Base-by-base conservation (phyloP, 768 basidiomycete genomes). In the Mycena galopus region DNA sequence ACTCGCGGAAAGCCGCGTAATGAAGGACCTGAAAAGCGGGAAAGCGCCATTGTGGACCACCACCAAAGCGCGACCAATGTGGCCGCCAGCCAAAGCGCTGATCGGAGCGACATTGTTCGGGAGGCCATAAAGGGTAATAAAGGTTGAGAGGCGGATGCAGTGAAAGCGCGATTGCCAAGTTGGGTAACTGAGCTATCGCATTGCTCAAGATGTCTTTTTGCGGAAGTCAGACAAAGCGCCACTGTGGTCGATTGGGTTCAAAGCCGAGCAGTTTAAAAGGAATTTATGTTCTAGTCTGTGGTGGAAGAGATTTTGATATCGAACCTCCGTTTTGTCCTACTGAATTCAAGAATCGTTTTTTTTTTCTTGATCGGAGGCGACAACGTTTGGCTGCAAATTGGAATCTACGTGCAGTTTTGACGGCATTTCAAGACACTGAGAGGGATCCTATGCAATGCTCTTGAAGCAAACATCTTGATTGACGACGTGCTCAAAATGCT, bases 31-130 rank as follows among this genome's bases (percentile, higher is more conserved):
- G 63, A 14, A n/a, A 32, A 65, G 44, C 23, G 56, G 64, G 50
- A 60, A 65, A 71, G 69, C 57, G n/a, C 56, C 69, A 60, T 71
- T 71, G 69, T 71, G 2, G 19, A 29, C 19, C 53, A 47, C 60
- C 61, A 50, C 69, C 62, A 70, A 70, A 65, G 57, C 69, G 29
- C 42, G 14, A 30, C n/a, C 35, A 68, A 57, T 9, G 60, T 69
- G 62, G 62, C 61, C 44, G 39, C 56, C 63, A 47, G 29, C 69
- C 37, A 64, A 70, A 65, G 56, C 69, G 61, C 56, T 33, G 25
- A 65, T 58, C 25, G 42, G 32, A 35, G 62, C 21, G 35, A 51
- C 61, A 69, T 69, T 69, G 68, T 69, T 27, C 37, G 25, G 50
- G 9, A 16, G 17, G 2, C 37, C 7, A 69, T 33, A 63, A 68